Evolutionary conservation across 2,329 filamentous ascomycete species (phyloP), one percentile per base, ranked within the genome.

Genomic region (Septoria linicola): DNA sequence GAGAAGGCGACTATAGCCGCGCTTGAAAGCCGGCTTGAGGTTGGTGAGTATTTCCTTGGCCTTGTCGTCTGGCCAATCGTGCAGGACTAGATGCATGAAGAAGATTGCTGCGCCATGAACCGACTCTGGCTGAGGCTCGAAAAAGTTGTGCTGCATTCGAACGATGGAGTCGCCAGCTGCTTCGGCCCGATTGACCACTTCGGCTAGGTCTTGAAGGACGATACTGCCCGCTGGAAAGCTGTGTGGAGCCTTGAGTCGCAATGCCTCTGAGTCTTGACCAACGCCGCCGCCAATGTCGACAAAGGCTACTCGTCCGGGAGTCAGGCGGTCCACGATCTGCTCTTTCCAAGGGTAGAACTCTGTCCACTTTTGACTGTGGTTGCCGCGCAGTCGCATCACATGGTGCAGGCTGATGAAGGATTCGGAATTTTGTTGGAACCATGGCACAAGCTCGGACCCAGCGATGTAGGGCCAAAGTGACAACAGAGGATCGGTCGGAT

Each of bases 21-120:
- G n/a, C 23, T 48, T 41, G 44, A 61, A 41, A 3, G 58, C 58
- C 8, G 47, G 35, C n/a, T 27, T 49, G n/a, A 55, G 25, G 16
- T 62, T 58, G 1, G 40, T 25, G 27, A 62, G 46, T 14, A 61
- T 61, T 48, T 52, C 41, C 25, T 40, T 34, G 35, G 52, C 53
- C 17, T 56, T 41, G 8, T 52, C 53, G 31, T 61, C 55, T 4
- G 53, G 46, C 59, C 59, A 63, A 40, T 63, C 59, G 21, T 63
- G 61, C 30, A 49, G 3, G 2, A 49, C 47, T 7, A 49, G 40
- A 35, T 43, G 39, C 47, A 49, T 41, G 30, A 49, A 49, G 17
- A 42, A 49, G 4, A 42, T 39, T 7, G 47, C 47, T 16, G 47
- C 47, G n/a, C 39, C 46, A 21, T 25, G 17, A 14, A 49, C 39